Evolutionary conservation across 805 yeast genomes (phyloP).

Genomic region (Metschnikowia anglica): DNA sequence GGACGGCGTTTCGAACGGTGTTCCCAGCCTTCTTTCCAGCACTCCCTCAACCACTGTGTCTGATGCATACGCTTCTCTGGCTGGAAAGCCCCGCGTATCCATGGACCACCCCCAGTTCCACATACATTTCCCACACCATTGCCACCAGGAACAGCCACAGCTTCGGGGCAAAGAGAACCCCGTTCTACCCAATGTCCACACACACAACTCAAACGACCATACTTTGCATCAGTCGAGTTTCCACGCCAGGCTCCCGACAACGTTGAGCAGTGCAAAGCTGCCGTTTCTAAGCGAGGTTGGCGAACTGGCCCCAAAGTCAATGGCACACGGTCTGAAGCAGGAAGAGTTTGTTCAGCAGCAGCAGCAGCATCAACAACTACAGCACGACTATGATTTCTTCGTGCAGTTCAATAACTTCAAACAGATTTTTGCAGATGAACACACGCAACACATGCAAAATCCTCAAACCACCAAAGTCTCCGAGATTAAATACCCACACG

Average conservation of each 20-base stretch:
- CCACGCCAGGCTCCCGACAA: constrained; percentile 42
- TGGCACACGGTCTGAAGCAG: not conserved
- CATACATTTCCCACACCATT: constrained; percentile 42
- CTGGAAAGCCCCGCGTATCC: constrained; percentile 1
- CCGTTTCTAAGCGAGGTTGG: not conserved
- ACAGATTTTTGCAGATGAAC: constrained; percentile 17
- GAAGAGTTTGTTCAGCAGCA: not conserved
- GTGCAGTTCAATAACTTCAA: constrained; percentile 36
- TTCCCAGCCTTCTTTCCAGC: no score
- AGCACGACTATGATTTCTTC: constrained; percentile 39
- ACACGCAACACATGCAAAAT: no score
- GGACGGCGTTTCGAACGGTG: no score
- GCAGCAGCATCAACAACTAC: constrained; percentile 5
- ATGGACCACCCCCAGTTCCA: constrained; percentile 23
- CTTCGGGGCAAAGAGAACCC: not conserved
- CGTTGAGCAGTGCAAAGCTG: not conserved
- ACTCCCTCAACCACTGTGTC: no score
- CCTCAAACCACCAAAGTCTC: constrained; percentile 1
- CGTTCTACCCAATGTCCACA: constrained; percentile 1
- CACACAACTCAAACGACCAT: constrained; percentile 4
- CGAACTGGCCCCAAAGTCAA: not conserved
- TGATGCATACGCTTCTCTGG: no score
- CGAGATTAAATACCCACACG: constrained; percentile 4
- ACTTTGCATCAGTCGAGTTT: constrained; percentile 42
- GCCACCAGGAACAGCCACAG: constrained; percentile 25